phyloP scores from a whole-genome alignment of 768 basidiomycete genomes.

The Trichaptum fuscoviolaceum region DNA sequence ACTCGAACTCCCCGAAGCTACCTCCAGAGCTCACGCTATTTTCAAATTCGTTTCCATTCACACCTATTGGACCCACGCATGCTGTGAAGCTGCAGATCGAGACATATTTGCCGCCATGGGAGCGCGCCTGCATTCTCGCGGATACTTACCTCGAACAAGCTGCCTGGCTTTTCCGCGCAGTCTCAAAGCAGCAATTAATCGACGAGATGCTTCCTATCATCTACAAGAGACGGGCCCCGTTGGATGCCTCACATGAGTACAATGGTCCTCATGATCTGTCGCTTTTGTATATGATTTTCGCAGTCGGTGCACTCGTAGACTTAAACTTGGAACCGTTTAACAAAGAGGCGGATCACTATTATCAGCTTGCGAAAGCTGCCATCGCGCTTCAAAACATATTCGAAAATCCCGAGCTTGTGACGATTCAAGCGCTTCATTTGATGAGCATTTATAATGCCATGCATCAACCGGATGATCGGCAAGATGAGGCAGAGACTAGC shows the following conservation, averaged over 20 bases:
- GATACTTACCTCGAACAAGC: slow-evolving; percentile 74
- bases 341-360: slow-evolving; percentile 53
- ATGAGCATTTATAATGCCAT: slow-evolving; percentile 72
- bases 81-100: slow-evolving; percentile 47
- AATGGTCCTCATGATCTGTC: slow-evolving; percentile 64
- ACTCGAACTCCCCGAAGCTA: background rate
- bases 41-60: slow-evolving; percentile 60
- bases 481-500: slow-evolving; percentile 45
- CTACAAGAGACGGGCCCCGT: slow-evolving; percentile 62
- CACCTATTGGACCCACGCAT: slow-evolving; percentile 42
- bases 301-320: slow-evolving; percentile 67
- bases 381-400: slow-evolving; percentile 63
- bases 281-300: slow-evolving; percentile 64
- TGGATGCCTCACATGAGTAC: slow-evolving; percentile 59
- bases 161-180: slow-evolving; percentile 75
- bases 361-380: slow-evolving; percentile 57
- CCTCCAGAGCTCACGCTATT: slow-evolving; percentile 34
- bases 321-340: slow-evolving; percentile 62
- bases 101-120: slow-evolving; percentile 48
- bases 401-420: slow-evolving; percentile 30
- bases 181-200: slow-evolving; percentile 56
- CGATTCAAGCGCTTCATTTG: slow-evolving; percentile 53
- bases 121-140: slow-evolving; percentile 48
- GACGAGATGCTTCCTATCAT: slow-evolving; percentile 73
- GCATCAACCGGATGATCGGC: slow-evolving; percentile 24